These are phyloP conservation scores for Yamadazyma diddensiae DNA, from an alignment of 1,139 yeast genomes.

Conservation along the genomic window DNA sequence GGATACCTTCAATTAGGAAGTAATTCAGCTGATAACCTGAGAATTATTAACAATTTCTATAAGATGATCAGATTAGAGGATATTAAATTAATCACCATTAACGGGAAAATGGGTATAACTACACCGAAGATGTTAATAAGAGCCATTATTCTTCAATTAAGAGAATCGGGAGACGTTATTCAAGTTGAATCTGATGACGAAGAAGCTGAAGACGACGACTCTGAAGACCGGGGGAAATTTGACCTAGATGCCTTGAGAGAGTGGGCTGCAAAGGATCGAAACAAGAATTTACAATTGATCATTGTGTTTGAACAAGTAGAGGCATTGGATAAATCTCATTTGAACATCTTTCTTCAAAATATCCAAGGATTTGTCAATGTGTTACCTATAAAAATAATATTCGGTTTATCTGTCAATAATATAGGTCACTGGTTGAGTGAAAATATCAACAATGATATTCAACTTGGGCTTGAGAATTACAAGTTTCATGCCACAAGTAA, in stretches of 20 bases:
- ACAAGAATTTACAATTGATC: conserved; percentile 23
- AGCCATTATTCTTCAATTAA: conserved; percentile 2
- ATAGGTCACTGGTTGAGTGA: conserved; percentile 36
- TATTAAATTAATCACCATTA: conserved; percentile 33
- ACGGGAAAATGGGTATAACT: conserved; percentile 36
- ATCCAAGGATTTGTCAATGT: conserved; percentile 32
- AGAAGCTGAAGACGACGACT: conserved; percentile 7
- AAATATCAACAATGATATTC: conserved; percentile 30
- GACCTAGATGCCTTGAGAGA: conserved; percentile 52
- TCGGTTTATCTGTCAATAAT: conserved; percentile 52
- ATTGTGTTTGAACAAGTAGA: conserved; percentile 65
- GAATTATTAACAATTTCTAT: conserved; percentile 44
- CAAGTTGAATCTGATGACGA: conserved; percentile 11
- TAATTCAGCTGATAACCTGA: conserved; percentile 53
- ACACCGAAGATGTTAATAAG: conserved; percentile 38
- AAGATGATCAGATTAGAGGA: conserved; percentile 15
- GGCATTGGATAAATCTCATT: conserved; percentile 49
- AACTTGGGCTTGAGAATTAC: conserved; percentile 34
- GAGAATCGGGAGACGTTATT: conserved; percentile 2
- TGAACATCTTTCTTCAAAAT: conserved; percentile 48
- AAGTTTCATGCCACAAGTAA: conserved; percentile 45
- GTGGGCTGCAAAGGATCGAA: conserved; percentile 31
- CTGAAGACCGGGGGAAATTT: conserved; percentile 24
- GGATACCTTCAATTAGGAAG: conserved; percentile 53
- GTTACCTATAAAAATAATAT: conserved; percentile 43